Base-by-base conservation (phyloP, 345 rosid genomes). In the Eucalyptus erythrocorys region DNA sequence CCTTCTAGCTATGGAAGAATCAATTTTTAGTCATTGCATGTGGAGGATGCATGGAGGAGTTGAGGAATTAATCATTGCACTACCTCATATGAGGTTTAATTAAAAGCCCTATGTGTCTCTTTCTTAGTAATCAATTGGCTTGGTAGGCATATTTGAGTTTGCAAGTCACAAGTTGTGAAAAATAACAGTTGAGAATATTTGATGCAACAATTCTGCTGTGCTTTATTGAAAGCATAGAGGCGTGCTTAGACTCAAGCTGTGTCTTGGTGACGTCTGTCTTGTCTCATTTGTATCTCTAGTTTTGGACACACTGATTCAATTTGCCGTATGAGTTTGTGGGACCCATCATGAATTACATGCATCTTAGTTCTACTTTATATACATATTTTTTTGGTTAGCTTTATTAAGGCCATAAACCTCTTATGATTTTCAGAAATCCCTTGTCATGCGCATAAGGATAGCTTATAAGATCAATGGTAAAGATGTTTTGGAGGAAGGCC, bases 401-500 rank as follows among this genome's bases (percentile, higher is more conserved):
- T 57, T 55, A 40, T 88, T 3, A 87, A 59, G 85, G 85, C 40
- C 34, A 80, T 19, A 11, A 48, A 59, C 48, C 88, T 90, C 43
- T 45, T 92, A 48, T 90, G 64, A 86, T 90, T 94, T 91, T 86
- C 96, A 98, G 99, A 98, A 97, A 96, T 91, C 97, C 66, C 96
- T 97, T 80, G 95, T 98, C 90, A 97, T 98, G 99, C 97, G 99
- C 40, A 91, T 94, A 90, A 95, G 97, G 96, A 95, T 97, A 90
- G 94, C 97, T 47, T 98, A 98, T 95, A 97, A 97, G 93, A 64
- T 92, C 91, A 94, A 97, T 87, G 92, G 91, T 89, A 95, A 95
- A 92, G 98, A 95, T 92, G 92, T 92, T 79, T 89, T 98, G 92
- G 99, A 98, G 94, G 97, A 95, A 95, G 99, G 98, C 81, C 99